These are phyloP conservation scores for Trichophyton schoenleinii DNA, from an alignment of 2,329 filamentous ascomycete species.

Conservation along the genomic window DNA sequence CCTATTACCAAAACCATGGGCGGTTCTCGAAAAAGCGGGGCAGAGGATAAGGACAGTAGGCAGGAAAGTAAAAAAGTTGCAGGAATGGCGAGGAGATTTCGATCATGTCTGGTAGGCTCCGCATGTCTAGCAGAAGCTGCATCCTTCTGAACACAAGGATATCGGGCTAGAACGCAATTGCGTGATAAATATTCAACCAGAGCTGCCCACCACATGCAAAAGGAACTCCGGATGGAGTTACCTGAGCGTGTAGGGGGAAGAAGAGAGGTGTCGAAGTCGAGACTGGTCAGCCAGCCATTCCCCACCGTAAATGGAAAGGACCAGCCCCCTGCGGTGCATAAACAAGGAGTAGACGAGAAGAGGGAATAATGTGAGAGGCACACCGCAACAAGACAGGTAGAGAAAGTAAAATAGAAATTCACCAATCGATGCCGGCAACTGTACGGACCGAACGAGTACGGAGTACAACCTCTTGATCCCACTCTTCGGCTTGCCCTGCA, in stretches of 20 bases:
- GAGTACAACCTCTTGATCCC: neutral
- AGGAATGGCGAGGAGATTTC: neutral
- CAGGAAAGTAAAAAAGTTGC: neutral
- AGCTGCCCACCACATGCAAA: neutral
- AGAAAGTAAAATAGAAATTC: neutral
- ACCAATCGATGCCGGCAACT: neutral
- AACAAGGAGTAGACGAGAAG: neutral
- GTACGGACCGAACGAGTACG: neutral
- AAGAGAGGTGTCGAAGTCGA: neutral
- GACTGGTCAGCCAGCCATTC: neutral
- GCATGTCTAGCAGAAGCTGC: neutral
- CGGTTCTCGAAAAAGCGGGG: neutral
- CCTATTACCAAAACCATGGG: neutral
- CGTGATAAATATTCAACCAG: neutral
- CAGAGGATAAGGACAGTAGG: neutral
- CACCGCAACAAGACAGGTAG: neutral
- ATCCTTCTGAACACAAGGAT: neutral
- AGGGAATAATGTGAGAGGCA: neutral
- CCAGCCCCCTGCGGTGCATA: neutral
- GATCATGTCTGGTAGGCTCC: neutral
- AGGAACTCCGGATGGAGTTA: neutral
- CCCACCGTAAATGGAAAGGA: neutral
- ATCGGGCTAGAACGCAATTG: neutral
- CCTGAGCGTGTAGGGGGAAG: neutral
- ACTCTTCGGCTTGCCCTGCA: neutral